These are phyloP conservation scores for Podospora comata DNA, from an alignment of 495 filamentous ascomycete genomes.

Conservation along the genomic window DNA sequence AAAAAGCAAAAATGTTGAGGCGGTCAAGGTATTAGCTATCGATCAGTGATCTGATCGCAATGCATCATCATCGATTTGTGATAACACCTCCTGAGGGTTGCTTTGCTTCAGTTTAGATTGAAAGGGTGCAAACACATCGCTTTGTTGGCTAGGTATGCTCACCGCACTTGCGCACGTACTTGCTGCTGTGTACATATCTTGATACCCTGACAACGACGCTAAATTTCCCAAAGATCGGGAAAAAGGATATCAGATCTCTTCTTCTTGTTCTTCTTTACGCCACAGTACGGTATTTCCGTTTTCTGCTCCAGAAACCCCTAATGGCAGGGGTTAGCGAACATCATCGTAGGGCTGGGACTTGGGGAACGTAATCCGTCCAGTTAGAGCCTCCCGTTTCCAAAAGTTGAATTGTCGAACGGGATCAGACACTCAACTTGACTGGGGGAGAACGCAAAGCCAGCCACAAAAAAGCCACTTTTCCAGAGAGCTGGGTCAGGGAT, in stretches of 20 bases:
- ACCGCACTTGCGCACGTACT: not conserved
- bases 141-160: not conserved
- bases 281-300: not conserved
- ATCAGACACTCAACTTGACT: not conserved
- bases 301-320: not conserved
- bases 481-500: not conserved
- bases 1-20: not conserved
- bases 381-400: not conserved
- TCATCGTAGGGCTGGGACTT: not conserved
- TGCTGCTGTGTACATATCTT: no score
- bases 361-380: not conserved
- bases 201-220: no score
- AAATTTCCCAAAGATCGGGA: no score
- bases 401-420: not conserved
- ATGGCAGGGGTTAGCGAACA: not conserved
- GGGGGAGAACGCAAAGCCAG: not conserved
- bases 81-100: no score
- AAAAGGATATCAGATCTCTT: not conserved
- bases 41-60: not conserved
- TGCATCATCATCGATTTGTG: not conserved
- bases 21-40: not conserved
- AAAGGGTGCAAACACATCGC: not conserved
- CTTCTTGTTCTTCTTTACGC: not conserved
- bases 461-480: not conserved
- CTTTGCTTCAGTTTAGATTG: not conserved